Evolutionary conservation across 352 stramenopile genomes (phyloP), one percentile per base, ranked within the genome.

Genomic region (Pseudoperonospora humuli): DNA sequence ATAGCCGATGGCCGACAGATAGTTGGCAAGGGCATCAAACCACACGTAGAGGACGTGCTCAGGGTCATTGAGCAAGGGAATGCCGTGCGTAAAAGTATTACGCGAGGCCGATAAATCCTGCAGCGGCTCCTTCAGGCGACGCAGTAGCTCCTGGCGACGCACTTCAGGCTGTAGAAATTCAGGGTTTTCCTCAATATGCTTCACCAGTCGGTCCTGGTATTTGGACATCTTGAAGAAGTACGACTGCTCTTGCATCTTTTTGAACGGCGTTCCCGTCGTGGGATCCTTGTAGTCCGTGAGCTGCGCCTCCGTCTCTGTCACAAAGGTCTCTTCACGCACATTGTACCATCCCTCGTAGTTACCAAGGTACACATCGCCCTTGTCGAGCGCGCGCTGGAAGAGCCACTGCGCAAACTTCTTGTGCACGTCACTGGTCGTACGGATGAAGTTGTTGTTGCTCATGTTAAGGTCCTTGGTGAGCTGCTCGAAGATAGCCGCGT

Each of bases 171-270:
- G 91, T 40, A 99, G 82, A 61, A 99, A 99, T 17, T 94, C 65
- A 1, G 96, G 95, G 67, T 98, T 77, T 36, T 85, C 71, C 47
- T 97, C 65, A 56, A 98, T 97, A 61, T 98, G 83, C 54, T 97
- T 68, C 32, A 98, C 61, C n/a, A 99, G 75, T 18, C 67, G 74
- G 20, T 95, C 61, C 52, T 98, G 93, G 65, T 98, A 99, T 46
- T 97, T 97, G 57, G 86, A 96, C 95, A 99, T 98, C 58, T 89
- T 94, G 75, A 99, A 99, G 59, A 99, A 99, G 75, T 99, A 99
- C 45, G 84, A 97, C 56, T 97, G 81, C 70, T 99, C 96, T 53
- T 96, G 77, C 59, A 98, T 98, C 50, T 97, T 96, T 68, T 98
- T 98, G 45, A 98, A 84, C 6, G 93, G 90, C 17, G 81, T 63